phyloP scores from a whole-genome alignment of 1,284 basidiomycete species.

The Paramarasmius palmivorus region DNA sequence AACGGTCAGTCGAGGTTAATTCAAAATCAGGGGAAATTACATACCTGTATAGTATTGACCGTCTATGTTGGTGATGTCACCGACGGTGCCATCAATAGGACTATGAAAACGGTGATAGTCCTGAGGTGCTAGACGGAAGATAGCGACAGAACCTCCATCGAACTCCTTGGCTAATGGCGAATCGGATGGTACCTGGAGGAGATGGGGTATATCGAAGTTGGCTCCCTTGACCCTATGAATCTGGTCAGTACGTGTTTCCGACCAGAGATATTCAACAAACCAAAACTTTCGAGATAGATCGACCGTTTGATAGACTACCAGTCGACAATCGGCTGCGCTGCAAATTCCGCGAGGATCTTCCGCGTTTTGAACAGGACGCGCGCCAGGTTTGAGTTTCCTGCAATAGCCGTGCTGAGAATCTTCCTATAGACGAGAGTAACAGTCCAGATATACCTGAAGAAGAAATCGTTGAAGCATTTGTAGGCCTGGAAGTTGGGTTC shows the following conservation, averaged over 20 bases:
- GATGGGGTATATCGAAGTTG: conserved; percentile 64
- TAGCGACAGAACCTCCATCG: conserved; percentile 54
- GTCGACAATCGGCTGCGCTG: conserved; percentile 74
- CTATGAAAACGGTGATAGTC: conserved; percentile 89
- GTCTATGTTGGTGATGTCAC: conserved; percentile 48
- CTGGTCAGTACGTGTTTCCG: neutral
- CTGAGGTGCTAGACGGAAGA: conserved; percentile 77
- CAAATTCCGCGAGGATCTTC: conserved; percentile 57
- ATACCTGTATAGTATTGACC: conserved; percentile 62
- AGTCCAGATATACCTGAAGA: conserved; percentile 46
- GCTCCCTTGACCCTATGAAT: conserved; percentile 71
- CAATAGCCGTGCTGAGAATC: conserved; percentile 1
- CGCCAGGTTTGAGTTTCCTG: conserved; percentile 63
- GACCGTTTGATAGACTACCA: conserved; percentile 68
- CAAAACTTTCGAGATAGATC: conserved; percentile 68
- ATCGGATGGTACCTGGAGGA: conserved; percentile 48
- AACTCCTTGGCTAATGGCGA: conserved; percentile 43
- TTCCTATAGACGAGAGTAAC: neutral
- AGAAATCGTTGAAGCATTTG: conserved; percentile 82
- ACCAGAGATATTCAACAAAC: conserved; percentile 31
- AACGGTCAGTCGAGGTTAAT: conserved; percentile 1
- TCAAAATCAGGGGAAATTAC: conserved; percentile 20
- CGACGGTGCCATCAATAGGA: conserved; percentile 63
- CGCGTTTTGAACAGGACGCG: conserved; percentile 65
- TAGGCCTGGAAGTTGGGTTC: conserved; percentile 65